Evolutionary conservation across 148 eudicot species (phyloP).

Genomic region (Pouteria glomerata): DNA sequence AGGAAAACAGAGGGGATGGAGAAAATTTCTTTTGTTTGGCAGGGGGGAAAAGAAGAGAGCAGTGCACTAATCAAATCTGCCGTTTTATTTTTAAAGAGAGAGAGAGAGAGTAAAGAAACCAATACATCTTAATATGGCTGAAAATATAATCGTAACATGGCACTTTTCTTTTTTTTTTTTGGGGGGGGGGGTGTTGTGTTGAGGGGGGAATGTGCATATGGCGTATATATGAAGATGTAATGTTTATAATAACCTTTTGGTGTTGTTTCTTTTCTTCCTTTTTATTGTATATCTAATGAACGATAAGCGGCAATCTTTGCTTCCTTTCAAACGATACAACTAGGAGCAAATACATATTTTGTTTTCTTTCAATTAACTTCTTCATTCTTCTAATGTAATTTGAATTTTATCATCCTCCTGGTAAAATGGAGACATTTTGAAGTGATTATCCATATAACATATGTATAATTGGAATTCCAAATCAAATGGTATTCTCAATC

Average conservation of each 20-base stretch:
- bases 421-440: neutral
- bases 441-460: neutral
- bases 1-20: neutral
- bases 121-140: neutral
- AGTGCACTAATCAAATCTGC: neutral
- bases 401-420: too few species aligned
- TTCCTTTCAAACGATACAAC: too few species aligned
- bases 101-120: neutral
- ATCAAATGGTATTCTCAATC: neutral
- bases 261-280: neutral
- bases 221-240: neutral
- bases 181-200: too few species aligned
- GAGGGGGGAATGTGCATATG: too few species aligned
- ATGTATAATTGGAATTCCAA: too few species aligned
- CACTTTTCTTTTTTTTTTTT: too few species aligned
- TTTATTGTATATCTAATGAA: neutral
- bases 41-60: neutral
- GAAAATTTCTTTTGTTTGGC: neutral
- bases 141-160: too few species aligned
- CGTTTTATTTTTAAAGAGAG: too few species aligned
- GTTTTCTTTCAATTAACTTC: neutral
- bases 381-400: neutral
- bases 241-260: neutral
- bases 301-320: neutral
- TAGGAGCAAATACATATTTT: too few species aligned